These are phyloP conservation scores for Babesia bovis DNA, from an alignment of 169 alveolate species.

Conservation along the genomic window DNA sequence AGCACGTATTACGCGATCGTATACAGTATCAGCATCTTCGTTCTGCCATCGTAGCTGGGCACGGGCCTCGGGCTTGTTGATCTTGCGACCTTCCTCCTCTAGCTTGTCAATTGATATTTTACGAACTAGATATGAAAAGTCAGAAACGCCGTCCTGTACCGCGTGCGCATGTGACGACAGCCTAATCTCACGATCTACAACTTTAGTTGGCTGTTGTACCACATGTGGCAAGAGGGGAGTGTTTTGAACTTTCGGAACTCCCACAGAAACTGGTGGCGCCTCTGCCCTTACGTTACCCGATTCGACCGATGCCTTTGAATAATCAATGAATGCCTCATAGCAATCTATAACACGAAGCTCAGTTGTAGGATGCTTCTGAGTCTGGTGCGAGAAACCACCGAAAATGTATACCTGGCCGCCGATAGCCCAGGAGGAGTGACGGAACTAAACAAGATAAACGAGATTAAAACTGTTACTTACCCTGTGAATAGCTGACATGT, in stretches of 20 bases:
- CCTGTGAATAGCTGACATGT: constrained; percentile 87
- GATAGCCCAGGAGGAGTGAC: constrained; percentile 91
- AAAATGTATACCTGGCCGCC: constrained; percentile 87
- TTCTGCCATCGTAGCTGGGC: constrained; percentile 68
- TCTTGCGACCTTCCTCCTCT: constrained; percentile 88
- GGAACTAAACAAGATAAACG: constrained; percentile 52
- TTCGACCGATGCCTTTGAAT: constrained; percentile 9
- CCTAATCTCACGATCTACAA: constrained; percentile 69
- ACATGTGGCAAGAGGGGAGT: neutral
- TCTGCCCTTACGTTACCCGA: neutral
- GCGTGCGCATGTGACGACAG: constrained; percentile 83
- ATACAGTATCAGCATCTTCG: constrained; percentile 72
- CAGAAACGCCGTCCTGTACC: constrained; percentile 79
- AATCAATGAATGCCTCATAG: constrained; percentile 27
- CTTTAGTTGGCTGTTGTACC: constrained; percentile 19
- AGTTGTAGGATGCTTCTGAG: constrained; percentile 90
- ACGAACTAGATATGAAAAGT: constrained; percentile 80
- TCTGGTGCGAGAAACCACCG: constrained; percentile 95
- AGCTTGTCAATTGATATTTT: constrained; percentile 87
- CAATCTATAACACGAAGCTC: constrained; percentile 80
- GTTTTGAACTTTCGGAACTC: constrained; percentile 18
- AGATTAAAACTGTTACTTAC: constrained; percentile 38
- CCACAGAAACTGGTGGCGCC: constrained; percentile 1
- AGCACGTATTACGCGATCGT: constrained; percentile 71
- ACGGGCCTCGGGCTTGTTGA: constrained; percentile 78